Base-by-base conservation (phyloP, 768 basidiomycete genomes). In the Myochromella boudieri region DNA sequence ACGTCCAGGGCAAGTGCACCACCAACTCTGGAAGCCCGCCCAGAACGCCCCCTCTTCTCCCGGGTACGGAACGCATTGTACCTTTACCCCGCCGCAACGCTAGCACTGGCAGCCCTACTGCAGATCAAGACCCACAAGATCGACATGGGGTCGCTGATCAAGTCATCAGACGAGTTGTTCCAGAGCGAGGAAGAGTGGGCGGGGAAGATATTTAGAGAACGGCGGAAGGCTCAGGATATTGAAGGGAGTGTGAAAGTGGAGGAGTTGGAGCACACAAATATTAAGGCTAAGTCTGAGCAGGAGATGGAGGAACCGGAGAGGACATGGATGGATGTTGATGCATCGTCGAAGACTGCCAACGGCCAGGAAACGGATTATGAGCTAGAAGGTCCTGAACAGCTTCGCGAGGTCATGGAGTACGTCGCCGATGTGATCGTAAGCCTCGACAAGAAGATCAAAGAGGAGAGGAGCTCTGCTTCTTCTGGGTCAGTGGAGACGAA, bases 321-420 rank as follows among this genome's bases (percentile, higher is more conserved):
- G 41, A 66, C 64, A 8, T 69, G 61, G 57, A 65, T 60, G 42
- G 63, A 64, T 15, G 57, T 68, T 2, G 66, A 68, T 36, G 60
- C 63, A 6, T 62, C 55, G 12, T 42, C 57, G 11, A 54, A 55
- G 15, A 58, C 55, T 36, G 28, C 28, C 3, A 44, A 52, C 28
- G 48, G 51, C 15, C 44, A 49, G 38, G 45, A 53, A 7, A 32
- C 44, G 29, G 53, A 48, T 6, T 65, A 69, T 26, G 61, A 71
- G 46, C 57, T 69, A 4, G 70, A 78, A 52, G 71, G 71, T 7
- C 69, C 72, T 7, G 76, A 73, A 28, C 74, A 80, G 56, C 63
- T 82, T 42, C 73, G 72, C 18, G 70, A 73, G 21, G 84, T 85
- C 41, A 63, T 91, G 55, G 71, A 75, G 10, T 77, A 80, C 60